phyloP scores from a whole-genome alignment of 768 basidiomycete species.

The Xerocomellus dryophilus region DNA sequence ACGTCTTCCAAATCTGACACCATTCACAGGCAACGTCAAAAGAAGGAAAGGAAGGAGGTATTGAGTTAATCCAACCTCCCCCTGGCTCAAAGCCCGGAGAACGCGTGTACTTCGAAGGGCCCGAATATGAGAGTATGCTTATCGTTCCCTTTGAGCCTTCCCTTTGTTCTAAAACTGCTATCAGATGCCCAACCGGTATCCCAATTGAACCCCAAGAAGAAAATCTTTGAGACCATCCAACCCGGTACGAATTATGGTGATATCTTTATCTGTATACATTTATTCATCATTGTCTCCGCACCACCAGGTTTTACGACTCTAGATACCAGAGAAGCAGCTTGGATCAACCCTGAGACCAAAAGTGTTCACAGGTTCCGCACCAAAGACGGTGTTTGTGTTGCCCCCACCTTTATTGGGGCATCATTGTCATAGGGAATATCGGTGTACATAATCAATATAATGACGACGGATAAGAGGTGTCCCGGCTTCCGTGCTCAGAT shows the following conservation, averaged over 20 bases:
- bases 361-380: constrained; percentile 83
- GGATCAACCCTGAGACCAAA: constrained; percentile 83
- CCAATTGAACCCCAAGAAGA: constrained; percentile 97
- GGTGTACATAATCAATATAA: constrained; percentile 7
- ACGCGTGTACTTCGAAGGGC: constrained; percentile 91
- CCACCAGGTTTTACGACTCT: constrained; percentile 80
- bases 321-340: constrained; percentile 75
- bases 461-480: neutral
- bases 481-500: neutral
- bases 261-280: constrained; percentile 1
- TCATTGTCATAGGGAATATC: constrained; percentile 68
- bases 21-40: constrained; percentile 75
- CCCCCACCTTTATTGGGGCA: constrained; percentile 82
- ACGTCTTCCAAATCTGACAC: neutral
- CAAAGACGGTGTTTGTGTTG: constrained; percentile 74
- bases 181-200: constrained; percentile 64
- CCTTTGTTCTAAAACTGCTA: neutral
- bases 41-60: constrained; percentile 83
- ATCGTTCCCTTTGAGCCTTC: neutral
- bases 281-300: neutral
- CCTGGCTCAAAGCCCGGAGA: constrained; percentile 85
- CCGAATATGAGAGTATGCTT: constrained; percentile 72
- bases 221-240: constrained; percentile 96
- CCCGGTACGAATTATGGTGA: constrained; percentile 50
- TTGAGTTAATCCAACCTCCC: constrained; percentile 91